A percentile compares a stretch with the other conserved stretches of the same genome.
These are phyloP conservation scores for Talaromyces islandicus DNA, from an alignment of 2,329 filamentous ascomycete genomes.

Conservation along the genomic window DNA sequence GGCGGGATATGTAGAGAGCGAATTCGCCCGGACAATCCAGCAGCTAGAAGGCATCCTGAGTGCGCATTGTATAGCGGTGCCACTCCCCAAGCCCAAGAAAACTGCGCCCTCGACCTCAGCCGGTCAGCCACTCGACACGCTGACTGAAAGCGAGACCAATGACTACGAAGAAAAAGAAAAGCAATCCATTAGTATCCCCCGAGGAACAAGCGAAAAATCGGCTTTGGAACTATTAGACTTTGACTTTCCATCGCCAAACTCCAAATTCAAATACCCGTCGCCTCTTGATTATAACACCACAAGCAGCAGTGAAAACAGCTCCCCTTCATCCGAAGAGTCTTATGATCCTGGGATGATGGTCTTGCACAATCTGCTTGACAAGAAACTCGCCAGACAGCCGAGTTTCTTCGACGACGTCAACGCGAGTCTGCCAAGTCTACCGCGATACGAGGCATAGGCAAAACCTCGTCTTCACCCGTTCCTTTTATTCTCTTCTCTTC, in stretches of 20 bases:
- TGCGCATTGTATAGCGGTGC: constrained; percentile 6
- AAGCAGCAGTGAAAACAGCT: background rate
- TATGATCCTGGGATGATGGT: background rate
- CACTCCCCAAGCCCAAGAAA: background rate
- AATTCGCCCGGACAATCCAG: constrained; percentile 18
- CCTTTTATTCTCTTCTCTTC: background rate
- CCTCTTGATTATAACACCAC: background rate
- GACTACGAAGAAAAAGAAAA: background rate
- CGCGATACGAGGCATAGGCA: background rate
- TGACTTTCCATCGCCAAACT: background rate
- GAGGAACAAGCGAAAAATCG: background rate
- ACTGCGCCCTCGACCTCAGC: background rate
- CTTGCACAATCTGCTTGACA: background rate
- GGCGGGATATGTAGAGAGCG: constrained; percentile 24
- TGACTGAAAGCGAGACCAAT: background rate
- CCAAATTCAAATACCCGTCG: background rate
- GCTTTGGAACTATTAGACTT: background rate
- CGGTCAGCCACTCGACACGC: background rate
- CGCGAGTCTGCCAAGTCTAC: background rate
- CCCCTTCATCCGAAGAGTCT: background rate
- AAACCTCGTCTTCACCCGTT: background rate
- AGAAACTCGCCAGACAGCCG: background rate
- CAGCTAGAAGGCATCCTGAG: constrained; percentile 14
- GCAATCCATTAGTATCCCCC: background rate
- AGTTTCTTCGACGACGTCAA: background rate